A percentile compares a stretch with the other conserved stretches of the same genome.
These are phyloP conservation scores for Raffaelea albimanens DNA, from an alignment of 2,329 filamentous ascomycete species.

Conservation along the genomic window DNA sequence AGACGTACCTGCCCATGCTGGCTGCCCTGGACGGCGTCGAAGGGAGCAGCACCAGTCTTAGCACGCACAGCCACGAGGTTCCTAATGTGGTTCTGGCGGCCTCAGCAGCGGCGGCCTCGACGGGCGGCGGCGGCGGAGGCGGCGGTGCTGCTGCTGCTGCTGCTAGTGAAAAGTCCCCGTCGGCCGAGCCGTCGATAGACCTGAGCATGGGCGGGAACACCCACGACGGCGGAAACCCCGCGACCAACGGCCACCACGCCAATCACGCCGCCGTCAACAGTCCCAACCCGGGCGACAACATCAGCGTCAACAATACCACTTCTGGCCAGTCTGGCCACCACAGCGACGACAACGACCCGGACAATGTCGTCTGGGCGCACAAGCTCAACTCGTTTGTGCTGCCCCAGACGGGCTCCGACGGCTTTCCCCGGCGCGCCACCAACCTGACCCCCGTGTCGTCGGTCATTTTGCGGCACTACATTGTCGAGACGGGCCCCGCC, in stretches of 20 bases:
- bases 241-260: not conserved
- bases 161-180: too few relatives aligned
- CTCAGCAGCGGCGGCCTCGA: not conserved
- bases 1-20: conserved; percentile 9
- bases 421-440: conserved; percentile 5
- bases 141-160: too few relatives aligned
- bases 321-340: not conserved
- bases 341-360: not conserved
- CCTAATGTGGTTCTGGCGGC: not conserved
- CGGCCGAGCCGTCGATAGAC: too few relatives aligned
- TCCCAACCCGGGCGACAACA: not conserved
- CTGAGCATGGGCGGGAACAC: too few relatives aligned
- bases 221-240: too few relatives aligned
- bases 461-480: conserved; percentile 12
- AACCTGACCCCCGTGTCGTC: conserved; percentile 13
- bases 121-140: not conserved
- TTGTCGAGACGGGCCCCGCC: conserved; percentile 8
- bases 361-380: not conserved
- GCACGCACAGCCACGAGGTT: conserved; percentile 2
- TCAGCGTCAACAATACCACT: too few relatives aligned
- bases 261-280: not conserved
- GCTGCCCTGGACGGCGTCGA: conserved; percentile 9
- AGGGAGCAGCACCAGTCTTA: conserved; percentile 8
- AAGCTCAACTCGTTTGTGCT: not conserved
- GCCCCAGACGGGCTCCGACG: conserved; percentile 1